A percentile compares a stretch with the other conserved stretches of the same genome.
Conservation (phyloP, 1,284 basidiomycete genomes). For the Stygiomarasmius scandens region DNA sequence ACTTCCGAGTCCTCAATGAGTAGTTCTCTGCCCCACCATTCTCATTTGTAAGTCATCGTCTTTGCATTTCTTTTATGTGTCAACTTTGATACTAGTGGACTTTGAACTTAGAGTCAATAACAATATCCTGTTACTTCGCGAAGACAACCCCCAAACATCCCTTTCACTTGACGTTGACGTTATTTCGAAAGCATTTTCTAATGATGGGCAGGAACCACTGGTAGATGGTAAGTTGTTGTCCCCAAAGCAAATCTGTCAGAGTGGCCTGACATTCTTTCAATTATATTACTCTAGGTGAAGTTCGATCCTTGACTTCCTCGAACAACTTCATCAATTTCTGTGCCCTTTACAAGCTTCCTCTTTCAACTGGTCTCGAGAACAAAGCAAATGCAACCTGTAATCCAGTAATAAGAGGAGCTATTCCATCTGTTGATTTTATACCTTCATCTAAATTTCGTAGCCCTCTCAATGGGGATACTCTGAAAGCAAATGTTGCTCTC, state of each 20-base stretch:
- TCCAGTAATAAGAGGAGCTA: conserved; percentile 20
- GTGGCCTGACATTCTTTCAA: background rate
- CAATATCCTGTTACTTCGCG: background rate
- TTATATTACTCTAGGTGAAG: conserved; percentile 27
- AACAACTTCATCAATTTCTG: conserved; percentile 51
- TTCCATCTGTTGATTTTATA: conserved; percentile 40
- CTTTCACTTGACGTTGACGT: background rate
- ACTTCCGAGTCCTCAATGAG: too few relatives aligned
- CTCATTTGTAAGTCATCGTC: too few relatives aligned
- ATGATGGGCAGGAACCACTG: background rate
- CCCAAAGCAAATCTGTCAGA: background rate
- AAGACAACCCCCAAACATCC: background rate
- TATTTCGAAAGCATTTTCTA: background rate
- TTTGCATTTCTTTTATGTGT: too few relatives aligned
- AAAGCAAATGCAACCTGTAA: conserved; percentile 51
- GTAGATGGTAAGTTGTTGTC: background rate
- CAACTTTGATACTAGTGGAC: too few relatives aligned
- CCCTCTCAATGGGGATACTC: conserved; percentile 43
- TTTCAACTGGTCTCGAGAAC: conserved; percentile 40
- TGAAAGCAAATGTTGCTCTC: conserved; percentile 47
- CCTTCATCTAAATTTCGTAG: conserved; percentile 48
- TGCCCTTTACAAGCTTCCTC: conserved; percentile 22
- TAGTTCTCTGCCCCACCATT: too few relatives aligned
- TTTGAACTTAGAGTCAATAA: too few relatives aligned
- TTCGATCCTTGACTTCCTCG: conserved; percentile 36